Base-by-base conservation (phyloP, 495 filamentous ascomycete species). In the Penicillium dipodomyicola region DNA sequence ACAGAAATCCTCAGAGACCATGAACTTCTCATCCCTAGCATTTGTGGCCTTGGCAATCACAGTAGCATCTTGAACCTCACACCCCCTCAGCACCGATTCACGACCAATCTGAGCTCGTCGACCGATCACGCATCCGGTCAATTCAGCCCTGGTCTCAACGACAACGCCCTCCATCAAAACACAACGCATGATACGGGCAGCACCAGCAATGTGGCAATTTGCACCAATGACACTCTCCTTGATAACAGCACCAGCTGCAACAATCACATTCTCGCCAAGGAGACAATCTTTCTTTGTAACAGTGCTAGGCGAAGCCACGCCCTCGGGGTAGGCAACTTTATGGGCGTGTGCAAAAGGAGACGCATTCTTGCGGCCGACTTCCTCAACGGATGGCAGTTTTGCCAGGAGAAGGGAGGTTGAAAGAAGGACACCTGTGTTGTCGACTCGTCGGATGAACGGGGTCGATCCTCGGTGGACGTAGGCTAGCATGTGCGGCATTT, bases 121-220 rank as follows among this genome's bases (percentile, higher is more conserved):
- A 1, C 94, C 94, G 10, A 97, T 65, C 22, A 96, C 83, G 62
- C 91, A 96, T 2, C 88, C 89, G 7, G 85, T 91, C 47, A 97
- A 71, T 63, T 86, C 84, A 61, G 83, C 87, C 19, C 86, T 83
- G 62, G 87, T 84, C 10, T 85, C 91, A 3, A 98, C 83, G 4
- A 88, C 84, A 3, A 86, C 91, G 5, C 90, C 89, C 50, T 96
- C 92, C 89, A 98, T 95, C 33, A 98, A 68, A 19, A 97, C 69
- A 68, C 92, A 97, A 51, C 90, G 81, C 40, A 80, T 82, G 44
- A 98, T 66, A 56, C 88, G 83, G 15, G 86, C 91, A 23, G 89
- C 89, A 54, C 81, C 80, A 48, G 82, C 83, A 57, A 97, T 93
- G 49, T 87, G 83, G 71, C 88, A 92, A 64, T 90, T 90, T 4